phyloP scores from a whole-genome alignment of 257 asterid genomes.

The Primulina tabacum region DNA sequence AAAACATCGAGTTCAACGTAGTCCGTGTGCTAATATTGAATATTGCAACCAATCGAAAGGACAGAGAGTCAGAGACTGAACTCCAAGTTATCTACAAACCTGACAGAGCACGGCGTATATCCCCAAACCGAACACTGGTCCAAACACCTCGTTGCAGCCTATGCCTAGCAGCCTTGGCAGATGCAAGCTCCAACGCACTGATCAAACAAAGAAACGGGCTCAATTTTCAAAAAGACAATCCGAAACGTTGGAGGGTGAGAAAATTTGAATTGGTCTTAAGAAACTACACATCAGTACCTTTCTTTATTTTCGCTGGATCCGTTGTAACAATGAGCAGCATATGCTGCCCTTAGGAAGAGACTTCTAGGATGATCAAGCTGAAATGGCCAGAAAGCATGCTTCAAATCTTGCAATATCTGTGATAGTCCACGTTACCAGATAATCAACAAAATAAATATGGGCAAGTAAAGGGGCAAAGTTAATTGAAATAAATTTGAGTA shows the following conservation, averaged over 20 bases:
- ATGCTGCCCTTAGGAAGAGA: conserved; percentile 80
- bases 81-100: conserved; percentile 36
- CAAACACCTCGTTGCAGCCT: conserved; percentile 86
- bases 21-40: conserved; percentile 15
- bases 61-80: conserved; percentile 10
- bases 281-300: conserved; percentile 37
- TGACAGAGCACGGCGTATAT: conserved; percentile 81
- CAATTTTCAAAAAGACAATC: conserved; percentile 2
- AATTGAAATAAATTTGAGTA: too few species aligned
- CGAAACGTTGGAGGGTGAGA: neutral
- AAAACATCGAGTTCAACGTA: conserved; percentile 8
- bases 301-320: conserved; percentile 37
- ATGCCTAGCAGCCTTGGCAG: conserved; percentile 86
- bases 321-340: conserved; percentile 64
- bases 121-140: conserved; percentile 84
- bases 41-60: conserved; percentile 11
- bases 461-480: neutral
- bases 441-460: conserved; percentile 12
- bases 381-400: conserved; percentile 85
- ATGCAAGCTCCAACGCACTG: conserved; percentile 68
- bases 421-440: neutral
- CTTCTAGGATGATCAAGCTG: conserved; percentile 56
- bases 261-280: conserved; percentile 1
- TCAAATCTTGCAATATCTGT: conserved; percentile 69
- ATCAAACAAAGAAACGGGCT: conserved; percentile 19